Base-by-base conservation (phyloP, 306 rosid species). In the Datisca glomerata region DNA sequence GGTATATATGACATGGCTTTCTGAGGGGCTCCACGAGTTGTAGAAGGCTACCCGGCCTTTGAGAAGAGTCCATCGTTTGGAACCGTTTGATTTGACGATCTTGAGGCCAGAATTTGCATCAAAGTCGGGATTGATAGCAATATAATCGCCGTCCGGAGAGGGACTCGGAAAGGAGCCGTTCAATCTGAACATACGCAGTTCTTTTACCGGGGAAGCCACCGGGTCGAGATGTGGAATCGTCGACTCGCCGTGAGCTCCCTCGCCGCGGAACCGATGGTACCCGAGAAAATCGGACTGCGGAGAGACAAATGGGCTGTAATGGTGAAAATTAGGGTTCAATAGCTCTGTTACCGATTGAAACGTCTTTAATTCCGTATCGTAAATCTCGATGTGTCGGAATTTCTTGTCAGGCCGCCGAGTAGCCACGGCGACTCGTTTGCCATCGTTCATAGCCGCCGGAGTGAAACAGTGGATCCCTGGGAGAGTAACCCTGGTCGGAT, bases 231-330 rank as follows among this genome's bases (percentile, higher is more conserved):
- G 38, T 4, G 87, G 96, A 47, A 71, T 64, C 0, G 16, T 62
- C 21, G 75, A 61, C 44, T 73, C 93, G 20, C 84, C 81, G 3
- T 39, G 61, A 14, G 29, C 4, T 2, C 68, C 61, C 63, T 65
- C 81, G n/a, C 94, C 93, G 2, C 93, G 63, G 63, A 82, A 82
- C 0, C 93, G 80, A 70, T 87, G 94, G 71, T 79, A 87, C 16
- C 87, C 96, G 12, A 87, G 24, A 16, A 47, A 44, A 2, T 51
- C 29, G 13, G 82, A 79, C 50, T 80, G 69, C 1, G 60, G 48
- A 1, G 93, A 82, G 0, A 82, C 76, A 37, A 87, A 82, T 6
- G 96, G 96, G 45, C 67, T 87, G 46, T 87, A 87, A 47, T 87
- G 94, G 61, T 87, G 93, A 35, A 76, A 36, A 0, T 49, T 44